Evolutionary conservation across 176 grass and related monocot species (phyloP).

Genomic region (Aegilops longissima): DNA sequence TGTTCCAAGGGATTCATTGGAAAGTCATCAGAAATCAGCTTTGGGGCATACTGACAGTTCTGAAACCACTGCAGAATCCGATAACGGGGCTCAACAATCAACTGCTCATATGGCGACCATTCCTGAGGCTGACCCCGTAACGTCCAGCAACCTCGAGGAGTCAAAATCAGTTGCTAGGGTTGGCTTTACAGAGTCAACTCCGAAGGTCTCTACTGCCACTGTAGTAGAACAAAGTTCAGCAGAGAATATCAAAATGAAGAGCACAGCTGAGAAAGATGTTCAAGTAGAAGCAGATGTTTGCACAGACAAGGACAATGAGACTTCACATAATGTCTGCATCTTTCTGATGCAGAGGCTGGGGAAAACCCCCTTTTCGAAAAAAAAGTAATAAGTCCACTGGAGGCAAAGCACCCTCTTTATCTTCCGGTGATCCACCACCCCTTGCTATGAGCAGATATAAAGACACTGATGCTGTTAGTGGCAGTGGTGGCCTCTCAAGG

Average conservation of each 20-base stretch:
- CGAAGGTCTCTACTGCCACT: not conserved
- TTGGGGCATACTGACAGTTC: slow-evolving; percentile 20
- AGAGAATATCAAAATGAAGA: slow-evolving; percentile 5
- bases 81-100: slow-evolving; percentile 7
- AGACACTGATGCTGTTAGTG: slow-evolving; percentile 34
- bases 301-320: slow-evolving; percentile 30
- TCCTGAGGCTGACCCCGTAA: not conserved
- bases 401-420: not conserved
- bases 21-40: slow-evolving; percentile 17
- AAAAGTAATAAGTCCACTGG: slow-evolving; percentile 28
- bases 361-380: no score
- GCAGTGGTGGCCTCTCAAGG: slow-evolving; percentile 34
- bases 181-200: slow-evolving; percentile 17
- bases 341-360: no score
- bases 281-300: slow-evolving; percentile 31
- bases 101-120: slow-evolving; percentile 8
- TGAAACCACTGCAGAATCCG: slow-evolving; percentile 39
- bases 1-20: not conserved
- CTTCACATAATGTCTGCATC: slow-evolving; percentile 24
- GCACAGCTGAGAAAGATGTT: slow-evolving; percentile 20
- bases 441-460: slow-evolving; percentile 25
- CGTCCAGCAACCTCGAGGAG: not conserved
- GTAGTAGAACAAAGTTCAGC: slow-evolving; percentile 8
- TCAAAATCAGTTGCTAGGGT: slow-evolving; percentile 27
- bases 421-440: slow-evolving; percentile 32